Conservation (phyloP, 306 rosid genomes). For the Pterocarpus santalinus region DNA sequence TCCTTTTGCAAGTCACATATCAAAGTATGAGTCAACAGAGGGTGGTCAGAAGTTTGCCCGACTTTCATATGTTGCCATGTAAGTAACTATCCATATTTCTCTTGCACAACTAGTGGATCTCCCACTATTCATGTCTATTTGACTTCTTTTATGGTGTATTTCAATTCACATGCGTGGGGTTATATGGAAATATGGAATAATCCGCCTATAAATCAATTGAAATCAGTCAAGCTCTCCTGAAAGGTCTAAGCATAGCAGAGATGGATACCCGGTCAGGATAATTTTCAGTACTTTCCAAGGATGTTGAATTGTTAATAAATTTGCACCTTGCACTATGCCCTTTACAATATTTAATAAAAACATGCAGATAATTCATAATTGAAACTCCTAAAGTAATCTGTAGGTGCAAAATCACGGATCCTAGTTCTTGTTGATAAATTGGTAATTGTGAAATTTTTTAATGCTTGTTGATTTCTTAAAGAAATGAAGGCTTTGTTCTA, state of each 20-base stretch:
- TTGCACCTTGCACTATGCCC: constrained; percentile 14
- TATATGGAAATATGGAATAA: constrained; percentile 22
- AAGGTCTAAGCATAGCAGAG: constrained; percentile 10
- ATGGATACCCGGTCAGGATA: constrained; percentile 15
- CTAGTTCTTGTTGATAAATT: constrained; percentile 10
- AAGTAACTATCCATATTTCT: constrained; percentile 55
- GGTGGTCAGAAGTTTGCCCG: constrained; percentile 63
- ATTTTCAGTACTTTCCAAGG: not conserved
- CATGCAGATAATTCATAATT: constrained; percentile 1
- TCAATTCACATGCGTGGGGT: constrained; percentile 31
- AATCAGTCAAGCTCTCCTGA: constrained; percentile 18
- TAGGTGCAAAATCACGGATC: not conserved
- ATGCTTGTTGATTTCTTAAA: constrained; percentile 22
- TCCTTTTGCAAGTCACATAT: constrained; percentile 61
- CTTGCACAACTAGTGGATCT: not conserved
- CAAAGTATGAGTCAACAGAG: constrained; percentile 53
- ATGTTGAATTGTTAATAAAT: not conserved
- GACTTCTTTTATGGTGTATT: not conserved
- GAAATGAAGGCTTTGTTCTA: constrained; percentile 4
- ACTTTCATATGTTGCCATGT: constrained; percentile 90
- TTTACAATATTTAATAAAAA: not conserved
- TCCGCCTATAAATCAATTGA: constrained; percentile 16
- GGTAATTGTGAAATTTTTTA: constrained; percentile 7
- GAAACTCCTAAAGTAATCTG: constrained; percentile 1
- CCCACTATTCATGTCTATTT: not conserved